Conservation (phyloP, 2,329 filamentous ascomycete genomes). For the Penicillium brevicompactum region DNA sequence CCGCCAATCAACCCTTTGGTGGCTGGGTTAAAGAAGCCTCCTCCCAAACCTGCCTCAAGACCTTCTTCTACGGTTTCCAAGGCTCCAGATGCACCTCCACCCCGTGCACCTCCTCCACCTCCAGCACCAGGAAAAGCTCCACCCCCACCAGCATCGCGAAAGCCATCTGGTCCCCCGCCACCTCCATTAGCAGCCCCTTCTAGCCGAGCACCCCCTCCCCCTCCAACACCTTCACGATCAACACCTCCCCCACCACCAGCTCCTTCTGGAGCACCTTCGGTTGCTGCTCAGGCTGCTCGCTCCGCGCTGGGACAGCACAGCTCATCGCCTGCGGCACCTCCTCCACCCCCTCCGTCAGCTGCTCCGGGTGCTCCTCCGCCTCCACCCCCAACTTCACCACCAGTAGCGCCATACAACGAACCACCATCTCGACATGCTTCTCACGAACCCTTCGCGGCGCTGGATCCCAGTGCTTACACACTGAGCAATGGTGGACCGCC, state of each 20-base stretch:
- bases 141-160: slow-evolving; percentile 60
- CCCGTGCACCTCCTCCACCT: slow-evolving; percentile 70
- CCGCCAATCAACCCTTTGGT: slow-evolving; percentile 55
- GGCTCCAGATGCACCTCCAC: slow-evolving; percentile 45
- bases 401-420: slow-evolving; percentile 42
- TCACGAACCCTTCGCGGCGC: slow-evolving; percentile 60
- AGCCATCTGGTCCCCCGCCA: slow-evolving; percentile 55
- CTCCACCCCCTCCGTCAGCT: slow-evolving; percentile 48
- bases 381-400: slow-evolving; percentile 39
- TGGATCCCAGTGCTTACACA: slow-evolving; percentile 78
- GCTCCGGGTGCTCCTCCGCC: slow-evolving; percentile 48
- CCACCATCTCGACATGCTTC: slow-evolving; percentile 46
- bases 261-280: slow-evolving; percentile 36
- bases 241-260: slow-evolving; percentile 43
- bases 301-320: slow-evolving; percentile 56
- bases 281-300: slow-evolving; percentile 62
- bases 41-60: slow-evolving; percentile 53
- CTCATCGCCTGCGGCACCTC: slow-evolving; percentile 45
- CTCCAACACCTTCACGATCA: slow-evolving; percentile 42
- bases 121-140: slow-evolving; percentile 49
- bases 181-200: slow-evolving; percentile 47
- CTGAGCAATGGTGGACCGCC: slow-evolving; percentile 62
- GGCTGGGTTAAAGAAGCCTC: slow-evolving; percentile 63
- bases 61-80: slow-evolving; percentile 65
- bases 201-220: slow-evolving; percentile 46